Conservation (phyloP, 2,329 filamentous ascomycete species). For the Botryotinia globosa region DNA sequence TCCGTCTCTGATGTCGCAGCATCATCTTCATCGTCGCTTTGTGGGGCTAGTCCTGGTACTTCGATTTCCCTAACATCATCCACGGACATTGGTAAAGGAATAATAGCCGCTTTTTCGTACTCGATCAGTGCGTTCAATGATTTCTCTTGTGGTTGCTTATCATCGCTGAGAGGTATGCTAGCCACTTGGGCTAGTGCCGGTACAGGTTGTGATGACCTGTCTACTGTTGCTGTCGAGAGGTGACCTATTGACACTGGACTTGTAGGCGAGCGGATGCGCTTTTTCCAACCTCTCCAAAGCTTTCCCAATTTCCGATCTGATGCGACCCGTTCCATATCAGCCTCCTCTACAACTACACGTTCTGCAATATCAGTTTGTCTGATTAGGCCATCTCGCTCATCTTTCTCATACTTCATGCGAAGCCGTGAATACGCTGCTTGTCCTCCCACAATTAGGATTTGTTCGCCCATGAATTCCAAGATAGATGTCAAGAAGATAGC, state of each 20-base stretch:
- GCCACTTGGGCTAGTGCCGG: conserved; percentile 32
- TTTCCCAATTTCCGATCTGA: conserved; percentile 84
- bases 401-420: conserved; percentile 56
- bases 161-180: conserved; percentile 41
- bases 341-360: conserved; percentile 78
- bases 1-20: conserved; percentile 42
- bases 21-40: conserved; percentile 61
- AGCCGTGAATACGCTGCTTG: conserved; percentile 76
- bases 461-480: conserved; percentile 89
- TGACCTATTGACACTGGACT: conserved; percentile 46
- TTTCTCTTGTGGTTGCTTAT: conserved; percentile 25
- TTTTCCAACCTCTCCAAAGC: conserved; percentile 94
- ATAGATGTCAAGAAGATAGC: conserved; percentile 96
- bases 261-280: conserved; percentile 64
- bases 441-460: conserved; percentile 81
- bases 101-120: conserved; percentile 48
- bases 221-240: conserved; percentile 49
- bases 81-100: conserved; percentile 66
- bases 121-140: conserved; percentile 30
- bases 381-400: conserved; percentile 51
- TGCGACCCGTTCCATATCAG: conserved; percentile 89
- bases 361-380: conserved; percentile 52
- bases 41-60: conserved; percentile 63
- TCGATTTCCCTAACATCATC: conserved; percentile 79
- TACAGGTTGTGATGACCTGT: conserved; percentile 26